Conservation (phyloP, 176 grass and related monocot genomes). For the Chloris gayana region DNA sequence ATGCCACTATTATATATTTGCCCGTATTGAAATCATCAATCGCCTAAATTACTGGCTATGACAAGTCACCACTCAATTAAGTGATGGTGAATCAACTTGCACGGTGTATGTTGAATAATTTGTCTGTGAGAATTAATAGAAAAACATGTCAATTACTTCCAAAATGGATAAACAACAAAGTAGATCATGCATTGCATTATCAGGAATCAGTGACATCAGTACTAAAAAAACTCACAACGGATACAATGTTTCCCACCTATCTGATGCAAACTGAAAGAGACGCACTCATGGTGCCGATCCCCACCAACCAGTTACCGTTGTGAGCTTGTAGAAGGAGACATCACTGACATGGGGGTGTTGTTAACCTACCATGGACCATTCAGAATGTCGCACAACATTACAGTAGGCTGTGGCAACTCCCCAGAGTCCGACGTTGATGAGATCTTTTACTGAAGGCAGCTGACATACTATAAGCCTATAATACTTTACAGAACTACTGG, state of each 20-base stretch:
- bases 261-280: background rate
- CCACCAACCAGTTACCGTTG: slow-evolving; percentile 10
- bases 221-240: slow-evolving; percentile 17
- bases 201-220: slow-evolving; percentile 1
- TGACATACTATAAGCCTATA: background rate
- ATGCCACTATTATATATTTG: too few relatives aligned
- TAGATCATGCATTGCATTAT: background rate
- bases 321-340: slow-evolving; percentile 13
- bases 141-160: slow-evolving; percentile 1
- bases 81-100: background rate
- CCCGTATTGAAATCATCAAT: background rate
- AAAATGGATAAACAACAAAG: slow-evolving; percentile 7
- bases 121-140: background rate
- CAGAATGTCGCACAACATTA: background rate
- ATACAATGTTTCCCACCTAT: slow-evolving; percentile 28
- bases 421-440: background rate
- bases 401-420: background rate
- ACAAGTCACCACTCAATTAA: background rate
- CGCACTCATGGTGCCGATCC: background rate
- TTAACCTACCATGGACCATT: slow-evolving; percentile 27
- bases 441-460: background rate
- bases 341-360: background rate
- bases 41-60: too few relatives aligned
- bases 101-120: background rate
- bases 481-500: background rate